A percentile compares a stretch with the other conserved stretches of the same genome.
phyloP scores from a whole-genome alignment of 305 asterid genomes.

The Fraxinus latifolia region DNA sequence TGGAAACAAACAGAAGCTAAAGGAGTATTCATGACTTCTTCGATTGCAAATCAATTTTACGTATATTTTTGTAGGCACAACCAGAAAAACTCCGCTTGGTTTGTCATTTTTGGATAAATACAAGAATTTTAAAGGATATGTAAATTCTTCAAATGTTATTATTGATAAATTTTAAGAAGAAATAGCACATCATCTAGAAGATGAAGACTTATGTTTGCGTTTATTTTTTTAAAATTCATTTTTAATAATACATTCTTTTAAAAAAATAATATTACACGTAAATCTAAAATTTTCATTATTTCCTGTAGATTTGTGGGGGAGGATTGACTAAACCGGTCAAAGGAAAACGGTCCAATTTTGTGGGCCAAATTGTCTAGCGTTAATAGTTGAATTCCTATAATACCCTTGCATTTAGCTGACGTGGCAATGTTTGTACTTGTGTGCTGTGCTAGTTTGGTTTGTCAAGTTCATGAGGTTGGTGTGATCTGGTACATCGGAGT shows the following conservation, averaged over 20 bases:
- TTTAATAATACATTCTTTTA: too few relatives aligned
- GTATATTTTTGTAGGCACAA: not conserved
- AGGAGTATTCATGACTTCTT: not conserved
- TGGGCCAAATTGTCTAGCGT: not conserved
- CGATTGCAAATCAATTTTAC: not conserved
- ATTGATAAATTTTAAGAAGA: not conserved
- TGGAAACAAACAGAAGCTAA: too few relatives aligned
- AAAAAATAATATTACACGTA: not conserved
- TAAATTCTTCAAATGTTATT: not conserved
- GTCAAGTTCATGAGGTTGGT: not conserved
- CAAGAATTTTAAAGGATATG: too few relatives aligned
- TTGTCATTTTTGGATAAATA: not conserved
- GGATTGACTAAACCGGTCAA: not conserved
- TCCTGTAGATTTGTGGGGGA: too few relatives aligned
- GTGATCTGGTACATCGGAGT: not conserved
- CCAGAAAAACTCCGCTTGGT: not conserved
- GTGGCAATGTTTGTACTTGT: not conserved
- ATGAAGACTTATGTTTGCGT: not conserved
- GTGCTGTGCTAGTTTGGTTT: not conserved
- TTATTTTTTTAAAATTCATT: too few relatives aligned
- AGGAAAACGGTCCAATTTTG: not conserved
- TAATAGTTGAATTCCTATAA: not conserved
- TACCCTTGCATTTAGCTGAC: not conserved
- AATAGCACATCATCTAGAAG: not conserved
- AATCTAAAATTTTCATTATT: too few relatives aligned